Percentiles rank a stretch among this genome's conserved stretches.
Evolutionary conservation across 2,329 filamentous ascomycete genomes (phyloP).

Genomic region (Beauveria varroae): DNA sequence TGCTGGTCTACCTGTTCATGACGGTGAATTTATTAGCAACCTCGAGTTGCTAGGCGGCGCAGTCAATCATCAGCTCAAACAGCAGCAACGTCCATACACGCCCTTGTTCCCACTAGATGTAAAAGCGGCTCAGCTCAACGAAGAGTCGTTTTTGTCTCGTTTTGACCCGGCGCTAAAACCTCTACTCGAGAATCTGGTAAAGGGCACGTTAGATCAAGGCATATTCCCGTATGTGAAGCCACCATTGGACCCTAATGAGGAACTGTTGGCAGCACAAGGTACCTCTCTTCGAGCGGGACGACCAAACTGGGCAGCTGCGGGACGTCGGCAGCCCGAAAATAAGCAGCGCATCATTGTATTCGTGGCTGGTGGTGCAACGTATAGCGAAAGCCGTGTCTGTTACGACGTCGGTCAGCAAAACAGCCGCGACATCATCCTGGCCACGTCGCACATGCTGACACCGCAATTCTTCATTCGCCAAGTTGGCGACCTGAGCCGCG

Average conservation of each 20-base stretch:
- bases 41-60: conserved; percentile 75
- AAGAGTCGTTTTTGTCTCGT: conserved; percentile 80
- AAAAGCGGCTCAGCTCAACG: conserved; percentile 46
- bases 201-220: conserved; percentile 57
- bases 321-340: conserved; percentile 66
- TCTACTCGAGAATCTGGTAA: conserved; percentile 70
- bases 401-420: conserved; percentile 73
- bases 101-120: conserved; percentile 67
- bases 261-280: conserved; percentile 48
- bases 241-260: conserved; percentile 55
- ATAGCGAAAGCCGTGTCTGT: conserved; percentile 80
- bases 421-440: conserved; percentile 76
- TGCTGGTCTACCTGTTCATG: conserved; percentile 65
- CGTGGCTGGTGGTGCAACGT: conserved; percentile 91
- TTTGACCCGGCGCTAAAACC: conserved; percentile 76
- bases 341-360: conserved; percentile 88
- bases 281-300: conserved; percentile 84
- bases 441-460: conserved; percentile 87
- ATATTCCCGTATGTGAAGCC: conserved; percentile 68
- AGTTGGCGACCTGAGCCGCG: conserved; percentile 68
- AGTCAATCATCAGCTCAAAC: conserved; percentile 63
- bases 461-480: conserved; percentile 78
- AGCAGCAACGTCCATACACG: conserved; percentile 55
- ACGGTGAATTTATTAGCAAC: conserved; percentile 67
- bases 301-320: conserved; percentile 87